phyloP scores from a whole-genome alignment of 139 green algal genomes.

The Volvox reticuliferus region DNA sequence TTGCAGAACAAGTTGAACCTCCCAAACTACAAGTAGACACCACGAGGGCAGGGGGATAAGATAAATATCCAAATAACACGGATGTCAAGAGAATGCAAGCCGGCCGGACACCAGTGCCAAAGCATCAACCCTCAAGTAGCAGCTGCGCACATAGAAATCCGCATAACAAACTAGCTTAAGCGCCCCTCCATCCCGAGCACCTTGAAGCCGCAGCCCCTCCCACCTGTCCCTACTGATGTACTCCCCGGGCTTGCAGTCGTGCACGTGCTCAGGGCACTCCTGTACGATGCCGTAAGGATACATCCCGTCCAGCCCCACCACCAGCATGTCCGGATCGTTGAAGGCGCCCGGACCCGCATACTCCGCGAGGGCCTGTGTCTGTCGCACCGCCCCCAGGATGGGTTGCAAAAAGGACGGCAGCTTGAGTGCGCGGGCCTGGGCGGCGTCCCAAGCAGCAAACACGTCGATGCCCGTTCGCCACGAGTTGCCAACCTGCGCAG shows the following conservation, averaged over 20 bases:
- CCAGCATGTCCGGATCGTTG: conserved; percentile 77
- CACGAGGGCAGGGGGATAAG: no score
- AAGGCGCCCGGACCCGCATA: conserved; percentile 51
- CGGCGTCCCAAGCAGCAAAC: conserved; percentile 64
- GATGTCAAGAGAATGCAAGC: no score
- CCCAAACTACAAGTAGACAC: no score
- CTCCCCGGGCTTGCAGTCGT: conserved; percentile 60
- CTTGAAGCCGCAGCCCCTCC: not conserved
- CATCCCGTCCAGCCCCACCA: conserved; percentile 73
- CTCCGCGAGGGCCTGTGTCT: conserved; percentile 24
- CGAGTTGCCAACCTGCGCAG: conserved; percentile 58
- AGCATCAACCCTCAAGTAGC: no score
- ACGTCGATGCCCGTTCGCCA: conserved; percentile 63
- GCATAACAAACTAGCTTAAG: no score
- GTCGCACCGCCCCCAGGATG: conserved; percentile 42
- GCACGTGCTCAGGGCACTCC: conserved; percentile 62
- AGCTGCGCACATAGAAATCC: no score
- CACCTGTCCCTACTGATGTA: conserved; percentile 63
- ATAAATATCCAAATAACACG: no score
- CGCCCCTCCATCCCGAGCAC: not conserved
- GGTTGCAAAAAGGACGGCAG: conserved; percentile 59
- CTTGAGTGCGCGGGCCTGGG: conserved; percentile 46
- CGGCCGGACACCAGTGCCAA: no score
- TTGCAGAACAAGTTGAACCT: no score
- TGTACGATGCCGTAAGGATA: conserved; percentile 63